Percentiles rank a stretch among this genome's conserved stretches.
Evolutionary conservation across 106 monocot species (phyloP).

Genomic region (Dactylorhiza incarnata): DNA sequence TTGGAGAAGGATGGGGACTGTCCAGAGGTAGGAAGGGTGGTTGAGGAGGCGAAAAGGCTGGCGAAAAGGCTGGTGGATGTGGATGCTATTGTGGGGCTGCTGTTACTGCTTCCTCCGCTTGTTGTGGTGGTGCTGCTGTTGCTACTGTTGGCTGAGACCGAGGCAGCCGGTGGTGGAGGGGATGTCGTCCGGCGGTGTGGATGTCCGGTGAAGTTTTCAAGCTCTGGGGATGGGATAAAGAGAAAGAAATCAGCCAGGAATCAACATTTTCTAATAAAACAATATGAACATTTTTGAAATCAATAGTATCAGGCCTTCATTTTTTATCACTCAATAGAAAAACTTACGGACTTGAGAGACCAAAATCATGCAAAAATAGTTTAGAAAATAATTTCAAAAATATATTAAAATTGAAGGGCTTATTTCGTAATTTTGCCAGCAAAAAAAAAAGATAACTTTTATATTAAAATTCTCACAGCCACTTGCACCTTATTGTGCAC

Average conservation of each 20-base stretch:
- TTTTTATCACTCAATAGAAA: too few species aligned
- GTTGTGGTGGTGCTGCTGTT: constrained; percentile 2
- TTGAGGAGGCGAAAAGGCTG: constrained; percentile 4
- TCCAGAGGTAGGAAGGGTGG: neutral
- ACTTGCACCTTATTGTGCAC: too few species aligned
- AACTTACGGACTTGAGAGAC: too few species aligned
- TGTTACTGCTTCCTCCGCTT: constrained; percentile 11
- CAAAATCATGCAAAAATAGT: too few species aligned
- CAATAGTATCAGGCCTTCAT: too few species aligned
- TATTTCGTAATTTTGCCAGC: neutral
- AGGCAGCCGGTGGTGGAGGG: neutral
- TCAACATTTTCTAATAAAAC: neutral
- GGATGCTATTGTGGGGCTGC: neutral
- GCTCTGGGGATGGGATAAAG: neutral
- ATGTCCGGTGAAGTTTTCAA: neutral
- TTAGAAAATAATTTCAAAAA: too few species aligned
- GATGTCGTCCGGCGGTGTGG: neutral
- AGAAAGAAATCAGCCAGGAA: neutral
- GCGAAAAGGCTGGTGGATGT: constrained; percentile 7
- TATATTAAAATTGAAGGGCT: too few species aligned
- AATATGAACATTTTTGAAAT: too few species aligned
- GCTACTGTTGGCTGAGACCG: neutral
- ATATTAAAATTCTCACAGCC: too few species aligned
- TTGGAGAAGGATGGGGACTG: neutral
- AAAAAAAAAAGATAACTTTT: neutral